These are phyloP conservation scores for Sporopachydermia quercuum DNA, from an alignment of 805 yeast genomes.

Conservation along the genomic window DNA sequence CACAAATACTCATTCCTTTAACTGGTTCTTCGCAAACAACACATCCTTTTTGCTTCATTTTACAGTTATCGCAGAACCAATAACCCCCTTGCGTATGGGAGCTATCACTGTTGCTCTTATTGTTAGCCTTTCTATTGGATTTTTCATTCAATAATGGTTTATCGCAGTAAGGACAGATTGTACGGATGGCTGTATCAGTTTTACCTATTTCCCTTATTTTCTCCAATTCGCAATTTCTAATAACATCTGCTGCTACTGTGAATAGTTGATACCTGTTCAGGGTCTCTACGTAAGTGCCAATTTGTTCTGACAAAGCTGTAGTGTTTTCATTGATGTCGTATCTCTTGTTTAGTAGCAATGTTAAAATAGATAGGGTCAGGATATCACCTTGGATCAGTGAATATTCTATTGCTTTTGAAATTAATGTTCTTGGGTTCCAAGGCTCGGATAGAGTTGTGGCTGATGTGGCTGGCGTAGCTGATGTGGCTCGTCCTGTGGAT, in stretches of 20 bases:
- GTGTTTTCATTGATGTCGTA: slow-evolving; percentile 9
- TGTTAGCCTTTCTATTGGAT: slow-evolving; percentile 25
- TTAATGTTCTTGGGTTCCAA: slow-evolving; percentile 39
- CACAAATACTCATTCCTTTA: slow-evolving; percentile 48
- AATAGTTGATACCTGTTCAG: slow-evolving; percentile 36
- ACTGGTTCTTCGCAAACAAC: slow-evolving; percentile 65
- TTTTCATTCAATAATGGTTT: slow-evolving; percentile 44
- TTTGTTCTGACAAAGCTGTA: slow-evolving; percentile 35
- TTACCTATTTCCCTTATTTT: slow-evolving; percentile 15
- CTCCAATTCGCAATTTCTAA: slow-evolving; percentile 25
- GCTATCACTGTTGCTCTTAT: slow-evolving; percentile 17
- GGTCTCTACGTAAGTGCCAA: slow-evolving; percentile 37
- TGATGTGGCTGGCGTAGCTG: too few species aligned
- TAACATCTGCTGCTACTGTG: slow-evolving; percentile 40
- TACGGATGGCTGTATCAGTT: slow-evolving; percentile 25
- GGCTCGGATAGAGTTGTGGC: too few species aligned
- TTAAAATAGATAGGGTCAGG: slow-evolving; percentile 40
- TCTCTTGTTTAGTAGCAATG: slow-evolving; percentile 34
- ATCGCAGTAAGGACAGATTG: slow-evolving; percentile 49
- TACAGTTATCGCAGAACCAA: slow-evolving; percentile 78
- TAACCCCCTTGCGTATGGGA: slow-evolving; percentile 38
- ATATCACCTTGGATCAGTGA: slow-evolving; percentile 50
- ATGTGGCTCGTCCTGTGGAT: too few species aligned
- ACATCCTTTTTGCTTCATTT: slow-evolving; percentile 48
- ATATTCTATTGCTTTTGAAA: slow-evolving; percentile 37